Evolutionary conservation across 495 filamentous ascomycete species (phyloP), one percentile per base, ranked within the genome.

Genomic region (Trichoderma virens): DNA sequence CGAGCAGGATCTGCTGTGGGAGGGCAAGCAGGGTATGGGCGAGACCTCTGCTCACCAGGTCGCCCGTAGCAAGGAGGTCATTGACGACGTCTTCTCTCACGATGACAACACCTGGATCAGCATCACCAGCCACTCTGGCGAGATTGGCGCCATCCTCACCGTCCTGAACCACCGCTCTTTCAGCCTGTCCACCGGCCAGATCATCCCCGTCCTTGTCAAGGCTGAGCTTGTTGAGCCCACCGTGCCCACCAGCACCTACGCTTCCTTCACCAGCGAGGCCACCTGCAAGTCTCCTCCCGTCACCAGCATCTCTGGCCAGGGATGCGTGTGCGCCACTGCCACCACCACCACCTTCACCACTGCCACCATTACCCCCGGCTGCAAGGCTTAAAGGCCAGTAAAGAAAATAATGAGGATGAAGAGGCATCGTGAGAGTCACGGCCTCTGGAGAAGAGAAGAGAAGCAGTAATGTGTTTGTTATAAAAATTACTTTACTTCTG

Each of bases 1-100:
- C 0, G 87, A 90, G 63, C 65, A 75, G 5, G 89, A 92, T 70
- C 70, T 78, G 65, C 74, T 85, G 30, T 90, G 87, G 87, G 77
- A 77, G 7, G 20, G 65, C 3, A 67, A 70, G 13, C 43, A 47
- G 28, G 51, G 30, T 25, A 25, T 28, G 51, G 64, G 73, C 51
- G 75, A 78, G 66, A 73, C 71, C 9, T 54, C 69, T 30, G 63
- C 25, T 6, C 70, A 75, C 38, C 67, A 74, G 41, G 68, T 60
- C 0, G 67, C 56, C 1, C 67, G 75, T 30, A 67, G 69, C 5
- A 63, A 64, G 35, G 7, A n/a, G 1, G 66, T 74, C 23, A 61
- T 78, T 27, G 66, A 70, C 11, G 70, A 73, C 3, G 61, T 76
- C 38, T 78, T 74, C 51, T 56, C 11, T 3, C 60, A 64, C 27